phyloP scores from a whole-genome alignment of 805 yeast species.

The Metschnikowia chrysomelidarum region DNA sequence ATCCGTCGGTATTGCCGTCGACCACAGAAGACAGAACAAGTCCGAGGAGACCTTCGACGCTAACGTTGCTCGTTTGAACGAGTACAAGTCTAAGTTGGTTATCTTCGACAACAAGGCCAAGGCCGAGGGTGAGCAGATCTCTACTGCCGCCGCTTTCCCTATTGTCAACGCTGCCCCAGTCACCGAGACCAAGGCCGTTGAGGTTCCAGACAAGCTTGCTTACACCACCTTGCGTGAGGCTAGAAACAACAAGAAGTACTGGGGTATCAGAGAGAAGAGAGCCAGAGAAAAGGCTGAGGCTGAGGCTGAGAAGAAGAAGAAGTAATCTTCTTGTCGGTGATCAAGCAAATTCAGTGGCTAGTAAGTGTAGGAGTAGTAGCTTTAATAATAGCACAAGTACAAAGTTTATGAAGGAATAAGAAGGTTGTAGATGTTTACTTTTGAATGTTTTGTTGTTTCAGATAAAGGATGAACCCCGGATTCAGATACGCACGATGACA shows the following conservation, averaged over 20 bases:
- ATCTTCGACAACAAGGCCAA: constrained; percentile 88
- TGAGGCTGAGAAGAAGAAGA: constrained; percentile 96
- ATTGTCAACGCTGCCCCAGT: constrained; percentile 75
- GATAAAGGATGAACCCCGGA: no score
- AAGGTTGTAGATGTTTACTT: no score
- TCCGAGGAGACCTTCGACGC: constrained; percentile 91
- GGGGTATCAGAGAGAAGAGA: constrained; percentile 97
- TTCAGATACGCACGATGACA: no score
- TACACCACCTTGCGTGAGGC: constrained; percentile 95
- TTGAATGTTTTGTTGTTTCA: no score
- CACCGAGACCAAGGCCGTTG: constrained; percentile 86
- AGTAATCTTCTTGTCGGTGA: no score
- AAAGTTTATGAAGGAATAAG: no score
- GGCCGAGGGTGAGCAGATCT: constrained; percentile 77
- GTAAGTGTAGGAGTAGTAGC: no score
- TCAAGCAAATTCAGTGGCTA: no score
- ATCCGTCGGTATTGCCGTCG: constrained; percentile 98
- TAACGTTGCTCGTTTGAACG: constrained; percentile 95
- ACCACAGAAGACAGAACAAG: constrained; percentile 99
- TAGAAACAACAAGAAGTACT: constrained; percentile 89
- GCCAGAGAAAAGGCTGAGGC: constrained; percentile 97
- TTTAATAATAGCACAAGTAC: no score
- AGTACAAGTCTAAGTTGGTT: constrained; percentile 93
- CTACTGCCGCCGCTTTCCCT: constrained; percentile 81
- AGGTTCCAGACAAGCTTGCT: constrained; percentile 67